phyloP scores from a whole-genome alignment of 345 rosid genomes.

The Corchorus capsularis region DNA sequence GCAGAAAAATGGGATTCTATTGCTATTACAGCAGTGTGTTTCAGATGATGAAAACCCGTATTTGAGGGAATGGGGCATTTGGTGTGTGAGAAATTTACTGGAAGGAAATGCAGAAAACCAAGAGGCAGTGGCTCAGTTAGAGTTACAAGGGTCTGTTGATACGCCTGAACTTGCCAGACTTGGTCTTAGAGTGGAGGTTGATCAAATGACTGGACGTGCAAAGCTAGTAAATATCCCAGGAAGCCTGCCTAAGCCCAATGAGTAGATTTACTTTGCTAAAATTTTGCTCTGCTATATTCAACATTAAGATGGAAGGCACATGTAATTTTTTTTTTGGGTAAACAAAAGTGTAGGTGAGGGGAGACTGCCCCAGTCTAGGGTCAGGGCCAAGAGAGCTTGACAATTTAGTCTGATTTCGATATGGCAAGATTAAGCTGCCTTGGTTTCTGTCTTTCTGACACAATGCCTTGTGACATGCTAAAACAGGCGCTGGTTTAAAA shows the following conservation, averaged over 20 bases:
- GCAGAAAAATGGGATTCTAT: conserved; percentile 50
- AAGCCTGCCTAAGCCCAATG: conserved; percentile 9
- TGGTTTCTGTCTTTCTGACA: too few relatives aligned
- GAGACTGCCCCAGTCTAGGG: too few relatives aligned
- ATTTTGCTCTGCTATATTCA: not conserved
- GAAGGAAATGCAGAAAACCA: conserved; percentile 78
- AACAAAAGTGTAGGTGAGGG: too few relatives aligned
- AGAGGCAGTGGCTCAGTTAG: conserved; percentile 58
- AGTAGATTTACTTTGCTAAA: not conserved
- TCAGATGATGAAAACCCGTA: conserved; percentile 70
- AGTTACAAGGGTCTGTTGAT: conserved; percentile 71
- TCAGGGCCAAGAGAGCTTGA: too few relatives aligned
- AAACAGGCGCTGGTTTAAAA: too few relatives aligned
- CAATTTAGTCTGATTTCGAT: not conserved
- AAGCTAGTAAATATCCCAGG: conserved; percentile 71
- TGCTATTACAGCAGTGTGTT: conserved; percentile 78
- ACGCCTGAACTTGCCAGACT: conserved; percentile 66
- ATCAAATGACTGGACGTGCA: conserved; percentile 52
- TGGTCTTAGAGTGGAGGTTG: conserved; percentile 72
- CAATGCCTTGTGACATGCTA: too few relatives aligned
- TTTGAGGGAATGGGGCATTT: conserved; percentile 88
- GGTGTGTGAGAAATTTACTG: conserved; percentile 65
- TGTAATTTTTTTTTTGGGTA: too few relatives aligned
- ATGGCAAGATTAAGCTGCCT: too few relatives aligned
- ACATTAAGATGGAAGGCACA: not conserved